A percentile compares a stretch with the other conserved stretches of the same genome.
phyloP scores from a whole-genome alignment of 2,329 filamentous ascomycete species.

The Talaromyces albobiverticillius region DNA sequence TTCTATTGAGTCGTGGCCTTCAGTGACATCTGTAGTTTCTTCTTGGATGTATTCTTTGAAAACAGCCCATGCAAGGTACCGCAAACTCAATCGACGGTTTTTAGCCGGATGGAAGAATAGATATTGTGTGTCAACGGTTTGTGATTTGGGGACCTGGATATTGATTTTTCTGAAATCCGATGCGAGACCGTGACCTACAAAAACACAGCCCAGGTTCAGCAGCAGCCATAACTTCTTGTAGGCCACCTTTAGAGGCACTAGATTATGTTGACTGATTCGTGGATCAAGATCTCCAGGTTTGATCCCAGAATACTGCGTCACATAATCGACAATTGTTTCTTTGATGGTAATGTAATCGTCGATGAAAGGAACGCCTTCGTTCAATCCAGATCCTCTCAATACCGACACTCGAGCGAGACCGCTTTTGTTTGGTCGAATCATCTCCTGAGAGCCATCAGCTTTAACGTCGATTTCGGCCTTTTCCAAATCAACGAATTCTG shows the following conservation, averaged over 20 bases:
- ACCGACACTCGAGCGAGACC: constrained; percentile 92
- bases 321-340: constrained; percentile 89
- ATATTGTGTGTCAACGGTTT: constrained; percentile 92
- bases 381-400: constrained; percentile 70
- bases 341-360: constrained; percentile 94
- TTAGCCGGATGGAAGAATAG: constrained; percentile 81
- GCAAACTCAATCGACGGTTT: constrained; percentile 81
- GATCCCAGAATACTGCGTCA: constrained; percentile 93
- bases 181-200: constrained; percentile 88
- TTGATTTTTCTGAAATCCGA: constrained; percentile 98
- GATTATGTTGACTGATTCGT: constrained; percentile 71
- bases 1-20: constrained; percentile 85
- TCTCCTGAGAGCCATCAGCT: constrained; percentile 87
- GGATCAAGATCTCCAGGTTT: constrained; percentile 80
- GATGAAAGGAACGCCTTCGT: constrained; percentile 84
- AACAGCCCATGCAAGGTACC: constrained; percentile 87
- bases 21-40: constrained; percentile 54
- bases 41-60: constrained; percentile 93
- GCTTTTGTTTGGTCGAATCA: constrained; percentile 84
- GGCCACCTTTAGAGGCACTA: constrained; percentile 82
- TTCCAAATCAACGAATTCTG: constrained; percentile 91
- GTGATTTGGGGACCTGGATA: constrained; percentile 84
- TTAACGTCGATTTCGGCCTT: constrained; percentile 96
- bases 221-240: constrained; percentile 99
- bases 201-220: constrained; percentile 88